Percentiles rank a stretch among this genome's conserved stretches.
Conservation (phyloP, 2,329 filamentous ascomycete species). For the Fusarium goolgardi region DNA sequence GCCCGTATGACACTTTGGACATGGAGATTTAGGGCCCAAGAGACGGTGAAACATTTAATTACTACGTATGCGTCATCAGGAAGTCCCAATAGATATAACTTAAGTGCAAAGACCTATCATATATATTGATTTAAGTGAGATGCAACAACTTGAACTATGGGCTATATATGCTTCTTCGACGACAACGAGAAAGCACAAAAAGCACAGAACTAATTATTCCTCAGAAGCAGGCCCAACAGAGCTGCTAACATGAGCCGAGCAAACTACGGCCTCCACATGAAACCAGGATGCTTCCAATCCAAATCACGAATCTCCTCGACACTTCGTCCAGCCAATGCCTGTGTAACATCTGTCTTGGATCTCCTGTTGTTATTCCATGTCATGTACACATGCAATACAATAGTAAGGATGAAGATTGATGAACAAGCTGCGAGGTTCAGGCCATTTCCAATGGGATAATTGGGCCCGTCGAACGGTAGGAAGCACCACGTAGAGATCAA, state of each 20-base stretch:
- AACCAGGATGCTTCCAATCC: constrained; percentile 29
- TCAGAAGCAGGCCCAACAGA: too few relatives aligned
- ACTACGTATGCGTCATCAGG: neutral
- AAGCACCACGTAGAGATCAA: constrained; percentile 74
- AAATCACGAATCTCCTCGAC: constrained; percentile 21
- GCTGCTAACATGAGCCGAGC: fast-evolving
- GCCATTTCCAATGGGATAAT: constrained; percentile 74
- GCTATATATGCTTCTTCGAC: neutral
- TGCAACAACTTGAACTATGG: neutral
- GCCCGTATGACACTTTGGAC: constrained; percentile 1
- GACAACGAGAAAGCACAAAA: neutral
- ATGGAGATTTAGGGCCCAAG: neutral
- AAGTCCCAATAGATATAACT: neutral
- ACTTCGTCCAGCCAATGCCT: constrained; percentile 10
- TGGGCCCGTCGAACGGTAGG: constrained; percentile 69
- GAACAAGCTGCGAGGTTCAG: constrained; percentile 55
- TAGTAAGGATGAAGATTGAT: constrained; percentile 15
- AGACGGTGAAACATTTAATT: neutral
- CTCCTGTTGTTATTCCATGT: constrained; percentile 22
- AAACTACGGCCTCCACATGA: constrained; percentile 21
- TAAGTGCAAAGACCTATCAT: fast-evolving
- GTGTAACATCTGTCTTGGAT: constrained; percentile 1
- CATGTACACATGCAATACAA: constrained; percentile 8
- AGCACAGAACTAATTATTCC: too few relatives aligned
- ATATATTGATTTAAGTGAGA: neutral